Evolutionary conservation across 345 rosid species (phyloP).

Genomic region (Mercurialis annua): DNA sequence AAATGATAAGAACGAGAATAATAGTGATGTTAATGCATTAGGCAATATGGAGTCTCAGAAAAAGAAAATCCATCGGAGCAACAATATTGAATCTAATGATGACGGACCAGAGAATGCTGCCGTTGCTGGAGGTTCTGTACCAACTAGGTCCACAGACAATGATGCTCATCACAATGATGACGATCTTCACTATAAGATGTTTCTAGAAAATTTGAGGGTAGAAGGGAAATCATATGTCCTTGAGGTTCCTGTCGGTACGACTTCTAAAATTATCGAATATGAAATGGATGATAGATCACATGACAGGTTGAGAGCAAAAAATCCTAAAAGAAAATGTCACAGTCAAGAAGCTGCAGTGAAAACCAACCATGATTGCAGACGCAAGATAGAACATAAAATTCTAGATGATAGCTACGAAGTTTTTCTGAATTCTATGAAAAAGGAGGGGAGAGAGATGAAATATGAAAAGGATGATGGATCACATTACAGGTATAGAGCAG

Average conservation of each 20-base stretch:
- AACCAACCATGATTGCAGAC: conserved; percentile 12
- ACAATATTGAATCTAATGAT: too few relatives aligned
- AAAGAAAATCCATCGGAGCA: too few relatives aligned
- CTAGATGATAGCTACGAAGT: conserved; percentile 30
- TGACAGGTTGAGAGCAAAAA: conserved; percentile 2
- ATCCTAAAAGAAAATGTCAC: neutral
- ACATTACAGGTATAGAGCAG: conserved; percentile 2
- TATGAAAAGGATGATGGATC: conserved; percentile 6
- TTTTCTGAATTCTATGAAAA: conserved; percentile 18
- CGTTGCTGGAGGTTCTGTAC: neutral
- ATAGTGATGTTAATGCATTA: too few relatives aligned
- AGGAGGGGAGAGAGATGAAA: conserved; percentile 13
- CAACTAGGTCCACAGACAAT: neutral
- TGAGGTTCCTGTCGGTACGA: conserved; percentile 19
- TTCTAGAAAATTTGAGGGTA: conserved; percentile 24
- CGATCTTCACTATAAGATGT: conserved; percentile 37
- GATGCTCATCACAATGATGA: conserved; percentile 3
- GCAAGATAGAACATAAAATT: conserved; percentile 7
- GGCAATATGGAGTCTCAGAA: too few relatives aligned
- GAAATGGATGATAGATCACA: conserved; percentile 5
- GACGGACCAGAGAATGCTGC: neutral
- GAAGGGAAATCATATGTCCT: conserved; percentile 27
- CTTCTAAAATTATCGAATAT: neutral
- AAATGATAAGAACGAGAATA: neutral
- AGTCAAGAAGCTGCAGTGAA: neutral